These are phyloP conservation scores for Darksidea phi DNA, from an alignment of 495 filamentous ascomycete genomes.

Conservation along the genomic window DNA sequence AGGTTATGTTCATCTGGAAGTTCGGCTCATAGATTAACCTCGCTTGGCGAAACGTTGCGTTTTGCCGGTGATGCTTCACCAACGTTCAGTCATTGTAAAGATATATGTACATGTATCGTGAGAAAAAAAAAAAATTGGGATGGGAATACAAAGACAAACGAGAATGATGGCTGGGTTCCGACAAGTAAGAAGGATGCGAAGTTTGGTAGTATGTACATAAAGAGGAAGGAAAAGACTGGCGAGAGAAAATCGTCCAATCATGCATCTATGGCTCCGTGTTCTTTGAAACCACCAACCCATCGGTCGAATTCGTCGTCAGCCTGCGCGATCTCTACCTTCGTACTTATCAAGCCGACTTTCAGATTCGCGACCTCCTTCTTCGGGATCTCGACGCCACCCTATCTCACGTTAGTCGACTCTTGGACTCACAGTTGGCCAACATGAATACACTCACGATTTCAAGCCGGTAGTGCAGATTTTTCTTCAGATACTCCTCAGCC, in stretches of 20 bases:
- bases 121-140: too few species aligned
- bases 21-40: too few species aligned
- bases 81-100: too few species aligned
- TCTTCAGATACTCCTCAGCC: constrained; percentile 48
- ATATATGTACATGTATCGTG: too few species aligned
- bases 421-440: not conserved
- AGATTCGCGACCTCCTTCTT: constrained; percentile 20
- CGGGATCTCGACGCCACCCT: constrained; percentile 19
- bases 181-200: too few species aligned
- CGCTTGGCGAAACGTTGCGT: too few species aligned
- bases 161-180: too few species aligned
- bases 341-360: constrained; percentile 25
- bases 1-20: too few species aligned
- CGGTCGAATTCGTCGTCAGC: not conserved
- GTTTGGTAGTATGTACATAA: too few species aligned
- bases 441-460: constrained; percentile 34
- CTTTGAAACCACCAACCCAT: not conserved
- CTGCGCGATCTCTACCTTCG: constrained; percentile 17
- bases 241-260: not conserved
- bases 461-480: constrained; percentile 46
- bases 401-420: not conserved
- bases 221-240: too few species aligned
- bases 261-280: not conserved
- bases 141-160: too few species aligned
- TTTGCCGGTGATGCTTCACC: too few species aligned